phyloP scores from a whole-genome alignment of 495 filamentous ascomycete species.

The Penicillium alfredii region DNA sequence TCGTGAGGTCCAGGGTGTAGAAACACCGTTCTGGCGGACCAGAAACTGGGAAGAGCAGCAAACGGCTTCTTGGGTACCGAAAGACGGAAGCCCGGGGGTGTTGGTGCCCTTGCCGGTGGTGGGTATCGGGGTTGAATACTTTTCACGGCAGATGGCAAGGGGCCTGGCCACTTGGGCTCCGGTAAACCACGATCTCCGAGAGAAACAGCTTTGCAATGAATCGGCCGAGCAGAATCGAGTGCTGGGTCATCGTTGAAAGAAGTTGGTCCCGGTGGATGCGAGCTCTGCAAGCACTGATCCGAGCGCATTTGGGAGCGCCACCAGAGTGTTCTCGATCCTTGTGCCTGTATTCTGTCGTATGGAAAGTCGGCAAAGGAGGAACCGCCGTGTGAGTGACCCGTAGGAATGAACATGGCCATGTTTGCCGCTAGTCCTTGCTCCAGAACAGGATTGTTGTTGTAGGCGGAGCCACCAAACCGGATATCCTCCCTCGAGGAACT shows the following conservation, averaged over 20 bases:
- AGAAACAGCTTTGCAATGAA: conserved; percentile 17
- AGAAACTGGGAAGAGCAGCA: conserved; percentile 27
- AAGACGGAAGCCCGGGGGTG: conserved; percentile 46
- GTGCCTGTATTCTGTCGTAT: conserved; percentile 1
- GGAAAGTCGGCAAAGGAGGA: neutral
- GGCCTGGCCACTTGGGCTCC: conserved; percentile 20
- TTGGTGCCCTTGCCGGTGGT: conserved; percentile 37
- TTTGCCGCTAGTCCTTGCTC: conserved; percentile 29
- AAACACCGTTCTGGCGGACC: neutral
- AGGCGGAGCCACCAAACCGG: conserved; percentile 4
- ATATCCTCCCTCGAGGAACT: conserved; percentile 17
- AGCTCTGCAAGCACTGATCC: conserved; percentile 10
- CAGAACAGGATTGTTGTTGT: conserved; percentile 11
- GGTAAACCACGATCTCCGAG: conserved; percentile 14
- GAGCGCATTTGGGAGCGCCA: conserved; percentile 14
- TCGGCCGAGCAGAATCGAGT: conserved; percentile 5
- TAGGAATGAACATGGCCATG: conserved; percentile 28
- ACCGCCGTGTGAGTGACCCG: conserved; percentile 7
- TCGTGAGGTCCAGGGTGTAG: neutral
- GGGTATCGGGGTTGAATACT: conserved; percentile 32
- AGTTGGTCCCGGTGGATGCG: neutral
- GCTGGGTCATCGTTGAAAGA: neutral
- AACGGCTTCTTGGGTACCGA: conserved; percentile 40
- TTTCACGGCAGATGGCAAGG: conserved; percentile 20
- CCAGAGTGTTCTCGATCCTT: conserved; percentile 2